Conservation (phyloP, 306 rosid species). For the Cucurbita pepo region DNA sequence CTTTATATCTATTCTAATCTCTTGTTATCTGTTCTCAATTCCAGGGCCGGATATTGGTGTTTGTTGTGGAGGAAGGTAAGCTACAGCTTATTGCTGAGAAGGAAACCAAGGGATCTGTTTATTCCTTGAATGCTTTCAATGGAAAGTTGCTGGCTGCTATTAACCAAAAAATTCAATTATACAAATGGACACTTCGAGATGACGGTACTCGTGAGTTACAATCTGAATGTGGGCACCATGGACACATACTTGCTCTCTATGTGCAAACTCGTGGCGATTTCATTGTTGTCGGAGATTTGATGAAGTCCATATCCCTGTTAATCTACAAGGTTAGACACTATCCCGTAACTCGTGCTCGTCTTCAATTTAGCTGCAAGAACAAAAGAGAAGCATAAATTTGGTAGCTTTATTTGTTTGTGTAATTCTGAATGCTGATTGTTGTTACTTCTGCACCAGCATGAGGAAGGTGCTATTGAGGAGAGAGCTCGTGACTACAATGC, state of each 20-base stretch:
- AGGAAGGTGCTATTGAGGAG: conserved; percentile 98
- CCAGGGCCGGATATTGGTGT: conserved; percentile 91
- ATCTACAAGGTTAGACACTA: conserved; percentile 68
- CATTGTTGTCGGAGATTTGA: conserved; percentile 91
- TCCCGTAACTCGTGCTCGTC: not conserved
- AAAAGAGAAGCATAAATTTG: not conserved
- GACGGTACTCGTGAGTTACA: conserved; percentile 87
- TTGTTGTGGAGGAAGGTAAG: conserved; percentile 90
- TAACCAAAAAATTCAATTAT: conserved; percentile 93
- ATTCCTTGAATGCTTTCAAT: conserved; percentile 80
- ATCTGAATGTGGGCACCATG: conserved; percentile 99
- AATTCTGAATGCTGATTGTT: not conserved
- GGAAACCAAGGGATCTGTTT: conserved; percentile 96
- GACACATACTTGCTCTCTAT: conserved; percentile 93
- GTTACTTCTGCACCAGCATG: conserved; percentile 36
- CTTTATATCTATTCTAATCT: not conserved
- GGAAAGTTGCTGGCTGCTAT: conserved; percentile 95
- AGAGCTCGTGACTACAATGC: conserved; percentile 94
- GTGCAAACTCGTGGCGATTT: conserved; percentile 97
- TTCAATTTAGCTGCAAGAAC: not conserved
- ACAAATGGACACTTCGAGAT: conserved; percentile 96
- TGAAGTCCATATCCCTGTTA: conserved; percentile 86
- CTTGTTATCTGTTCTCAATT: conserved; percentile 6
- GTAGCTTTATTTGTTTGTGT: not conserved
- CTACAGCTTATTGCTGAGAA: conserved; percentile 90